Evolutionary conservation across 139 green algal species (phyloP).

Genomic region (Chlorella sp.): DNA sequence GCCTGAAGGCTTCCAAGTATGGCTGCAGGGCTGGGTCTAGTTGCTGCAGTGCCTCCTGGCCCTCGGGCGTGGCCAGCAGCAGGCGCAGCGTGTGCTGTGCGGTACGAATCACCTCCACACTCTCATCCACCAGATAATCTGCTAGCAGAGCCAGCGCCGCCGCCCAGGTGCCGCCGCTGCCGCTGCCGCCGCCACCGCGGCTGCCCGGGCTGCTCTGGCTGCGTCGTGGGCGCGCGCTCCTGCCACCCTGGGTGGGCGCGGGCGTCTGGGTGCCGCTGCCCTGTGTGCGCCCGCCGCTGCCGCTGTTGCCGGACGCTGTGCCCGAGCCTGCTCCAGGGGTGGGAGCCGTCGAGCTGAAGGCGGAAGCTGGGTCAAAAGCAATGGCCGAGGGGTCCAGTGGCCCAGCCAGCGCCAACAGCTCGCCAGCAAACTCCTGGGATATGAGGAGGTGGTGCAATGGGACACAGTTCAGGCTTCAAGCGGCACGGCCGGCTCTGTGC

Average conservation of each 20-base stretch:
- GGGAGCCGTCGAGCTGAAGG: background rate
- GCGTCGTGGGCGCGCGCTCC: background rate
- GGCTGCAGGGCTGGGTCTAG: conserved; percentile 5
- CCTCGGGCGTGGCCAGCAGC: conserved; percentile 39
- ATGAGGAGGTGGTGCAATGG: background rate
- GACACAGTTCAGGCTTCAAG: background rate
- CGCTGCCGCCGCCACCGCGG: background rate
- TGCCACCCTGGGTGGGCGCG: background rate
- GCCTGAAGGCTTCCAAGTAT: conserved; percentile 17
- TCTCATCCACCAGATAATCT: conserved; percentile 52
- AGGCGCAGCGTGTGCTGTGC: conserved; percentile 50
- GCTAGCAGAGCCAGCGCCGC: conserved; percentile 44
- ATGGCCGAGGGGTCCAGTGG: conserved; percentile 53
- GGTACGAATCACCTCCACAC: conserved; percentile 39
- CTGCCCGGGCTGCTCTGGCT: conserved; percentile 14
- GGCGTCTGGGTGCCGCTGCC: background rate
- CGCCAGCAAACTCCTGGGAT: conserved; percentile 39
- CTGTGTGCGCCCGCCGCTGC: conserved; percentile 5
- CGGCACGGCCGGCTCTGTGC: too few relatives aligned
- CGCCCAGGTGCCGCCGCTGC: conserved; percentile 21
- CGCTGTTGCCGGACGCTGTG: background rate
- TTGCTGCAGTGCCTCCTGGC: conserved; percentile 18
- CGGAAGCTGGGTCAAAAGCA: conserved; percentile 48
- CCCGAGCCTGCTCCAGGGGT: background rate
- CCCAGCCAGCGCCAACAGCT: conserved; percentile 61